Evolutionary conservation across 441 rosid species (phyloP).

Genomic region (Erodium moschatum): DNA sequence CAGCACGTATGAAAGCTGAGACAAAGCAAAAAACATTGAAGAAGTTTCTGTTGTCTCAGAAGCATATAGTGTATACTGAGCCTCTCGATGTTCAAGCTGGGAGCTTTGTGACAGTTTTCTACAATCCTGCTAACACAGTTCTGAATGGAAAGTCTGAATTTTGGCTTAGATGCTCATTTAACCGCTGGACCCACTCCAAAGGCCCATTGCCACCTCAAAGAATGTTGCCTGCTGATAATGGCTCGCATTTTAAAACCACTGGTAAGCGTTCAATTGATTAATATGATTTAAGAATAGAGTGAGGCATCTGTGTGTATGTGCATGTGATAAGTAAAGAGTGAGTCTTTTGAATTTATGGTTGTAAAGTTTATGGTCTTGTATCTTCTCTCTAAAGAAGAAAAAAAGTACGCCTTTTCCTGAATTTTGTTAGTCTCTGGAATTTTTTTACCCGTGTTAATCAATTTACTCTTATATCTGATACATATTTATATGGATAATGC

Average conservation of each 20-base stretch:
- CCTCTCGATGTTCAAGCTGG: conserved; percentile 85
- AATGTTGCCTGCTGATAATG: conserved; percentile 54
- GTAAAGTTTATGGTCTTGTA: too few relatives aligned
- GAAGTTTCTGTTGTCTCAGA: conserved; percentile 74
- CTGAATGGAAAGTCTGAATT: conserved; percentile 75
- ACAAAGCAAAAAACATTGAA: conserved; percentile 60
- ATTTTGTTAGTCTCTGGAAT: too few relatives aligned
- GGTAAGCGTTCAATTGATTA: conserved; percentile 32
- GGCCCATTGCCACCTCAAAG: conserved; percentile 77
- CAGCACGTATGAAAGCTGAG: conserved; percentile 64
- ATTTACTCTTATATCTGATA: conserved; percentile 8
- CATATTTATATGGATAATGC: conserved; percentile 16
- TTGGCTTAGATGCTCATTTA: conserved; percentile 89
- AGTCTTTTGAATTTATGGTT: too few relatives aligned
- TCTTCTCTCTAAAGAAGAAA: too few relatives aligned
- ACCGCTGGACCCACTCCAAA: conserved; percentile 75
- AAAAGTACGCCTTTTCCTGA: too few relatives aligned
- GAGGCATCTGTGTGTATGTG: neutral
- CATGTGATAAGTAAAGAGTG: too few relatives aligned
- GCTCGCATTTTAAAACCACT: conserved; percentile 52
- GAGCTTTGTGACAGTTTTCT: conserved; percentile 48
- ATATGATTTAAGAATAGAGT: conserved; percentile 10
- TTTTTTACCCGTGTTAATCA: neutral
- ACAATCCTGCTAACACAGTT: conserved; percentile 78
- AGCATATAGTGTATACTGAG: conserved; percentile 72